Evolutionary conservation across 495 filamentous ascomycete species (phyloP), one percentile per base, ranked within the genome.

Genomic region (Penicillium ucsense): DNA sequence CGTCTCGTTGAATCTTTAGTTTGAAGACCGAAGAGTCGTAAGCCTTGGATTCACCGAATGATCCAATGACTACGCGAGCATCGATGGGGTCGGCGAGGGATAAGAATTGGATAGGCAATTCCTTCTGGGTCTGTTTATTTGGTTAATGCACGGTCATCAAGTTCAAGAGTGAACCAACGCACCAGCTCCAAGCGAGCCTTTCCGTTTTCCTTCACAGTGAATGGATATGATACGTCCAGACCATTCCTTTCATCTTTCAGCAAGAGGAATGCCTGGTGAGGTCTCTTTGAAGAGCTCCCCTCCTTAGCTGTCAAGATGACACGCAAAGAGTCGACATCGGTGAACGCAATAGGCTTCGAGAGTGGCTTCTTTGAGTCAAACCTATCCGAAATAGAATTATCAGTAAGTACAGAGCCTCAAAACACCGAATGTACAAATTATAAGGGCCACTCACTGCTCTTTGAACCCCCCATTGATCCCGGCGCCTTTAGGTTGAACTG

Each of bases 251-350:
- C 67, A 50, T 96, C 89, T 51, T 81, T 80, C 35, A 97, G 68
- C 5, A 89, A 74, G 11, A 98, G 76, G 68, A 95, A 95, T 3
- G 89, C 88, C 63, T 98, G 92, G 66, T 98, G 92, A 49, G 92
- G 88, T 45, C 85, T 78, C 67, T 86, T 90, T 8, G 79, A 73
- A 51, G 82, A 83, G 60, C 80, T 80, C 54, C 78, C 82, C 65
- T 96, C 87, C 56, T 83, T 85, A 5, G 88, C 71, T 34, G 88
- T 92, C 48, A 97, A 71, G 49, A 79, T 67, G 48, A 98, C 67
- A 70, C 92, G 95, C 55, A 97, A 76, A 35, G 79, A 82, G 55
- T 96, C 88, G 46, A 77, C 65, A 44, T 71, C 64, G 40, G 78
- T 76, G 51, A 98, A 74, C 7, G 75, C 57, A 35, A 98, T 59